Evolutionary conservation across 306 rosid species (phyloP).

Genomic region (Fagus sylvatica): DNA sequence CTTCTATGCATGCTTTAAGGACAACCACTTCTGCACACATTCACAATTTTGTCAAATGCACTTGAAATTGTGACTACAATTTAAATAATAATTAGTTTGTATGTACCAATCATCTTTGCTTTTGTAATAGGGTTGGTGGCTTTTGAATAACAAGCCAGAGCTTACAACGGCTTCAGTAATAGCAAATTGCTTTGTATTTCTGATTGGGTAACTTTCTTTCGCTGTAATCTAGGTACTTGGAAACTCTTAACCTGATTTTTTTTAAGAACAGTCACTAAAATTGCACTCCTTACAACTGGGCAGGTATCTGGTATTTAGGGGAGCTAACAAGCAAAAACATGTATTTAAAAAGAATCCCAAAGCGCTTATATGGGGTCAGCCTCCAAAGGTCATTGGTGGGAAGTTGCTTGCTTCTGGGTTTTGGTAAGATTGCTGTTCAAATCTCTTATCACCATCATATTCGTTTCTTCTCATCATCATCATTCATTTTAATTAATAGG

Average conservation of each 20-base stretch:
- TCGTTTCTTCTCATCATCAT: slow-evolving; percentile 9
- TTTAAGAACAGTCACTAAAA: background rate
- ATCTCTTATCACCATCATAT: slow-evolving; percentile 2
- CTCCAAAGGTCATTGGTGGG: slow-evolving; percentile 85
- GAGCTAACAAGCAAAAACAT: slow-evolving; percentile 98
- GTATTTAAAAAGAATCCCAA: slow-evolving; percentile 83
- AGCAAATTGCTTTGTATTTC: slow-evolving; percentile 77
- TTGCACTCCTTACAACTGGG: slow-evolving; percentile 7
- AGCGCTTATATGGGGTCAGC: slow-evolving; percentile 86
- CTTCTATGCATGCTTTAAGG: background rate
- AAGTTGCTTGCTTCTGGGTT: slow-evolving; percentile 96
- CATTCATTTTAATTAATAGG: background rate
- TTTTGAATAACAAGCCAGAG: slow-evolving; percentile 71
- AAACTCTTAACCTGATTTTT: slow-evolving; percentile 6
- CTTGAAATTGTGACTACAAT: slow-evolving; percentile 4
- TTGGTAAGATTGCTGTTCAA: slow-evolving; percentile 62
- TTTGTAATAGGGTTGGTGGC: slow-evolving; percentile 89
- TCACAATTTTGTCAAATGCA: slow-evolving; percentile 12
- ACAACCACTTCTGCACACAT: slow-evolving; percentile 10
- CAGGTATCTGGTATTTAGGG: slow-evolving; percentile 92
- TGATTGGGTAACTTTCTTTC: slow-evolving; percentile 65
- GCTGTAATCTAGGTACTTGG: background rate
- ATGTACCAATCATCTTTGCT: slow-evolving; percentile 27
- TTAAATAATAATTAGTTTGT: slow-evolving; percentile 8
- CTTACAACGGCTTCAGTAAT: slow-evolving; percentile 52